Percentiles rank a stretch among this genome's conserved stretches.
Evolutionary conservation across 208 protist genomes (phyloP).

Genomic region (Crithidia thermophila): DNA sequence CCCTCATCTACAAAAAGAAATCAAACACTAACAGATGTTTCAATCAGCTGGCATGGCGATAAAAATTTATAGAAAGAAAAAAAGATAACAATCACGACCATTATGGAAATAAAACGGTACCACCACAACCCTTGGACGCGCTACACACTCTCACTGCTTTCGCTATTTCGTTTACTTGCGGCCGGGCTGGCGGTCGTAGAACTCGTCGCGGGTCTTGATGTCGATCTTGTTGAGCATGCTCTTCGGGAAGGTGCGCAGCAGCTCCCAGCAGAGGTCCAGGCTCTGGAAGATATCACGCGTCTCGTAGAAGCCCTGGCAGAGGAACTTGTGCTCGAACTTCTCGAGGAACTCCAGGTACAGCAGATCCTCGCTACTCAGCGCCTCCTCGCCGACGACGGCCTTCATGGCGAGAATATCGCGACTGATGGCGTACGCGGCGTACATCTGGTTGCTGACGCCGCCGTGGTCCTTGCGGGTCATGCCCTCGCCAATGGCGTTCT

Average conservation of each 20-base stretch:
- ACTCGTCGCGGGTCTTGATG: constrained; percentile 95
- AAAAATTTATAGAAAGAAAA: neutral
- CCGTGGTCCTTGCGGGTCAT: constrained; percentile 99
- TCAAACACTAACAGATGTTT: neutral
- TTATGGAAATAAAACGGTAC: neutral
- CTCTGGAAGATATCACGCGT: constrained; percentile 98
- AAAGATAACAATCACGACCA: neutral
- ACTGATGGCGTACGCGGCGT: constrained; percentile 99
- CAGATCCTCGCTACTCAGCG: constrained; percentile 98
- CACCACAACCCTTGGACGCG: no score
- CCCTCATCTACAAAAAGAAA: constrained; percentile 4
- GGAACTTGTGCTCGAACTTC: constrained; percentile 99
- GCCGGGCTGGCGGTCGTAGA: constrained; percentile 88
- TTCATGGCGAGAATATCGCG: constrained; percentile 99
- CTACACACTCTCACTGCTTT: no score
- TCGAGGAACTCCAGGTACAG: constrained; percentile 99
- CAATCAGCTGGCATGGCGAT: neutral
- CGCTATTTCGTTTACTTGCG: constrained; percentile 40
- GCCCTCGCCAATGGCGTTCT: constrained; percentile 99
- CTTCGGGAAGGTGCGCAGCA: constrained; percentile 98
- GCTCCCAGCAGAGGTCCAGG: constrained; percentile 98
- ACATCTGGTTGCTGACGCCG: constrained; percentile 99
- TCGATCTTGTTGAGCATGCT: constrained; percentile 98
- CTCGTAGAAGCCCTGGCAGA: constrained; percentile 98
- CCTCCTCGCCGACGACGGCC: constrained; percentile 99